Evolutionary conservation across 2,329 filamentous ascomycete species (phyloP).

Genomic region (Aspergillus hiratsukae): DNA sequence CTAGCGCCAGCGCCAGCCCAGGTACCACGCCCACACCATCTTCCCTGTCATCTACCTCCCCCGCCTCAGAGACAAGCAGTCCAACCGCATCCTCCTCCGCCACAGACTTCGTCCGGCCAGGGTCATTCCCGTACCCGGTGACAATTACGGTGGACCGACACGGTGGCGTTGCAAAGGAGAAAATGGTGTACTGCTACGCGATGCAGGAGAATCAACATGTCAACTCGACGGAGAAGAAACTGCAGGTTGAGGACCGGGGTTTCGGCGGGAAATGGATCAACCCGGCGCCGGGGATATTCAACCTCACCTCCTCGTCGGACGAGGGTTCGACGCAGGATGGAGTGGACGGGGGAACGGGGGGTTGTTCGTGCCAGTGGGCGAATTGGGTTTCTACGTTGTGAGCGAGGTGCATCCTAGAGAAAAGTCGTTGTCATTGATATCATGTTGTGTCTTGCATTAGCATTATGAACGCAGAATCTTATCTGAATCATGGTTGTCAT

Average conservation of each 20-base stretch:
- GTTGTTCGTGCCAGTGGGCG: slow-evolving; percentile 57
- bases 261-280: slow-evolving; percentile 51
- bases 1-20: slow-evolving; percentile 2
- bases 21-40: slow-evolving; percentile 11
- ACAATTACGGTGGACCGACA: slow-evolving; percentile 59
- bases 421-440: background rate
- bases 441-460: background rate
- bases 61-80: background rate
- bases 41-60: slow-evolving; percentile 16
- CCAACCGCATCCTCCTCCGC: slow-evolving; percentile 26
- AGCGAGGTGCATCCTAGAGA: background rate
- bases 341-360: slow-evolving; percentile 57
- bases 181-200: slow-evolving; percentile 58
- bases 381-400: slow-evolving; percentile 41
- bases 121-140: slow-evolving; percentile 58
- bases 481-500: background rate
- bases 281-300: slow-evolving; percentile 44
- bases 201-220: slow-evolving; percentile 48
- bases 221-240: slow-evolving; percentile 39
- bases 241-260: slow-evolving; percentile 51
- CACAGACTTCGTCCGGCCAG: slow-evolving; percentile 48
- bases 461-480: background rate
- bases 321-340: slow-evolving; percentile 37
- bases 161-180: slow-evolving; percentile 50
- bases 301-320: slow-evolving; percentile 12